Conservation (phyloP, 2,329 filamentous ascomycete genomes). For the Hypoxylon sp. region DNA sequence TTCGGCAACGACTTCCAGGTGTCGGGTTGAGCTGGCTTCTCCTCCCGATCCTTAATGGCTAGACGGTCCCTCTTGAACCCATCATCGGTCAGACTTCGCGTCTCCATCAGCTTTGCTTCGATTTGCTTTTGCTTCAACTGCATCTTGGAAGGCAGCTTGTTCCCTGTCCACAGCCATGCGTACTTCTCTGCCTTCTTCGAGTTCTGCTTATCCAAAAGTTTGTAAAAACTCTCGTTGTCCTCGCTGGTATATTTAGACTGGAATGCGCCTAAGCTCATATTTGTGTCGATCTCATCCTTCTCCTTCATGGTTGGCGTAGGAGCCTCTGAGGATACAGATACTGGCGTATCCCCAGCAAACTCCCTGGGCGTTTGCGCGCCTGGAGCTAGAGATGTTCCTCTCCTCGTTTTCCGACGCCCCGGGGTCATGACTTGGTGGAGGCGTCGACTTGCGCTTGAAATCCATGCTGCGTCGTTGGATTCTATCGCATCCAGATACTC, state of each 20-base stretch:
- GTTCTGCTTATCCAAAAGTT: constrained; percentile 91
- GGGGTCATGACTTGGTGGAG: constrained; percentile 87
- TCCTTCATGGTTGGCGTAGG: constrained; percentile 57
- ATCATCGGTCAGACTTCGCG: constrained; percentile 67
- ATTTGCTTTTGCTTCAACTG: constrained; percentile 78
- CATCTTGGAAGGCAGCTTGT: constrained; percentile 87
- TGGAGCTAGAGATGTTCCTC: constrained; percentile 53
- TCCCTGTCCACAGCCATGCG: constrained; percentile 88
- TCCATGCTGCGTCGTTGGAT: constrained; percentile 88
- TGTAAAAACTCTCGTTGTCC: constrained; percentile 97
- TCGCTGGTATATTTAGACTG: constrained; percentile 96
- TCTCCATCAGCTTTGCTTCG: constrained; percentile 66
- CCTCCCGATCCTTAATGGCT: constrained; percentile 76
- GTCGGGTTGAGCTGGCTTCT: constrained; percentile 82
- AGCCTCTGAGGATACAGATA: constrained; percentile 65
- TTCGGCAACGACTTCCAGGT: constrained; percentile 81
- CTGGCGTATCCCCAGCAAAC: constrained; percentile 82
- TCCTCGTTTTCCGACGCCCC: constrained; percentile 62
- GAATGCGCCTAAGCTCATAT: constrained; percentile 86
- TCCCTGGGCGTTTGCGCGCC: constrained; percentile 72
- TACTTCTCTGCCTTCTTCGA: constrained; percentile 86
- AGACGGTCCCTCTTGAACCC: constrained; percentile 71
- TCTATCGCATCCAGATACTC: constrained; percentile 94
- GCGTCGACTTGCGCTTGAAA: constrained; percentile 81
- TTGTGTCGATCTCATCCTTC: constrained; percentile 74